Evolutionary conservation across 2,329 filamentous ascomycete species (phyloP).

Genomic region (Aspergillus novoparasiticus): DNA sequence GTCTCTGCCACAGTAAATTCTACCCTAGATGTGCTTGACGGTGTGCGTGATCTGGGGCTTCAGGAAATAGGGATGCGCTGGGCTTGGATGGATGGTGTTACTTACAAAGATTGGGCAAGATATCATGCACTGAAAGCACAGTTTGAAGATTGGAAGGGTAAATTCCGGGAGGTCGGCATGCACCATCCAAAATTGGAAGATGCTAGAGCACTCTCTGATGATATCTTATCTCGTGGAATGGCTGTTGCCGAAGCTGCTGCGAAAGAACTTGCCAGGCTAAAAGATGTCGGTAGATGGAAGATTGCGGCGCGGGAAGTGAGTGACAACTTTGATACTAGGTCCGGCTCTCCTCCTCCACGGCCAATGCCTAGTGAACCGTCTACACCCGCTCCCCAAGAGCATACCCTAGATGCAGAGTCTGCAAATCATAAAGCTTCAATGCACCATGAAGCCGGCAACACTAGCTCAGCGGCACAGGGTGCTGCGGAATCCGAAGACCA

Average conservation of each 20-base stretch:
- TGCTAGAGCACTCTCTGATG: conserved; percentile 67
- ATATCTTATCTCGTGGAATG: conserved; percentile 80
- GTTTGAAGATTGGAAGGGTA: conserved; percentile 80
- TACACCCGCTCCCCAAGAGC: conserved; percentile 4
- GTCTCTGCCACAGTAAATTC: conserved; percentile 74
- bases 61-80: conserved; percentile 91
- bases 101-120: conserved; percentile 96
- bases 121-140: conserved; percentile 85
- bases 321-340: conserved; percentile 75
- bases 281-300: conserved; percentile 85
- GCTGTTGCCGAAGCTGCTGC: conserved; percentile 74
- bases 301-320: conserved; percentile 71
- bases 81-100: conserved; percentile 94
- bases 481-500: conserved; percentile 7
- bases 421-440: not conserved
- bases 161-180: conserved; percentile 75
- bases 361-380: conserved; percentile 26
- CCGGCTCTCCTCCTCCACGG: conserved; percentile 37
- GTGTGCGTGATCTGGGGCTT: conserved; percentile 79
- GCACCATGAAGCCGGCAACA: not conserved
- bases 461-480: conserved; percentile 15
- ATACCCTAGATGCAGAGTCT: not conserved
- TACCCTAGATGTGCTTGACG: conserved; percentile 79
- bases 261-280: conserved; percentile 76
- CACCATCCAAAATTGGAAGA: conserved; percentile 70